Conservation (phyloP, 2,329 filamentous ascomycete species). For the Ophiocordyceps camponoti-leonardi region DNA sequence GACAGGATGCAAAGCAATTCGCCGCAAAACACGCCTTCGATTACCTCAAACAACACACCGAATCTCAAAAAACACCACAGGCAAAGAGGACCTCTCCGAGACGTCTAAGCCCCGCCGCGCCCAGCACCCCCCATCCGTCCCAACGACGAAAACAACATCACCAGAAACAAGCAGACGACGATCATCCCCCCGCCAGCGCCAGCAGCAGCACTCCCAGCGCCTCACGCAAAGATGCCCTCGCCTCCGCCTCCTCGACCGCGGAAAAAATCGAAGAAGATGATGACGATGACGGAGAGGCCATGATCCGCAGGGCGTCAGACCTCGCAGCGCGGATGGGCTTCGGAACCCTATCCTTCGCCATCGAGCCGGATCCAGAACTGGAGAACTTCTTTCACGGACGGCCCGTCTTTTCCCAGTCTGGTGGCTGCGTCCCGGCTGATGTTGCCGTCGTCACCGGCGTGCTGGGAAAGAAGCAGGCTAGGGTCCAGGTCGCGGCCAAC, state of each 20-base stretch:
- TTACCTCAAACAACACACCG: constrained; percentile 15
- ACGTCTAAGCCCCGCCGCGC: neutral
- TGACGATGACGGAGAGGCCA: neutral
- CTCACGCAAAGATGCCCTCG: too few relatives aligned
- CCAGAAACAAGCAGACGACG: neutral
- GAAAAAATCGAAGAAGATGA: neutral
- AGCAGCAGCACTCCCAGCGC: too few relatives aligned
- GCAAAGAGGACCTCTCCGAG: neutral
- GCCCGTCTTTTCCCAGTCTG: constrained; percentile 14
- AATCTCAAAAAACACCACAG: neutral
- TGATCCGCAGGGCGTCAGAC: constrained; percentile 11
- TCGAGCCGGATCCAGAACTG: constrained; percentile 7
- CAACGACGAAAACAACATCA: too few relatives aligned
- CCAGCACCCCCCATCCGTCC: neutral
- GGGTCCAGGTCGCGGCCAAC: constrained; percentile 19
- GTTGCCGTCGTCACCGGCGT: constrained; percentile 17
- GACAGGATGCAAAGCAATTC: constrained; percentile 27
- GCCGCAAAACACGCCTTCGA: constrained; percentile 30
- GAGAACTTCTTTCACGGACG: constrained; percentile 18
- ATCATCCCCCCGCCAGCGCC: too few relatives aligned
- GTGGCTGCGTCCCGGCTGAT: constrained; percentile 11
- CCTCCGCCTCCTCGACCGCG: too few relatives aligned
- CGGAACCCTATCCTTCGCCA: constrained; percentile 15
- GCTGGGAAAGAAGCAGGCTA: constrained; percentile 16
- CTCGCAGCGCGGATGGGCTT: constrained; percentile 18